phyloP scores from a whole-genome alignment of 2,329 filamentous ascomycete species.

The Hymenoscyphus repandus region DNA sequence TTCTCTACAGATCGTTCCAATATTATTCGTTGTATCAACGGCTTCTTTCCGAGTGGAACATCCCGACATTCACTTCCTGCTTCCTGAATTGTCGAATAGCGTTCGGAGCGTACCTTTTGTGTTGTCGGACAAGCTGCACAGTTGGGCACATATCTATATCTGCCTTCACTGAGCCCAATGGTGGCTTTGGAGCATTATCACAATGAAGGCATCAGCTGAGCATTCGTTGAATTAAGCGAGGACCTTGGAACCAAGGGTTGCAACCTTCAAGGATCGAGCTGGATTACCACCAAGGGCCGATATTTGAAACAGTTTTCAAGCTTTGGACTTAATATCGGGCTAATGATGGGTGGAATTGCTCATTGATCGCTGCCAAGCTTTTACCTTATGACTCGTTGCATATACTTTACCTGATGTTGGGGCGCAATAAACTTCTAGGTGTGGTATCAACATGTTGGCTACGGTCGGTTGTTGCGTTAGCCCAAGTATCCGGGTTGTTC shows the following conservation, averaged over 20 bases:
- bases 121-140: neutral
- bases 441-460: slow-evolving; percentile 1
- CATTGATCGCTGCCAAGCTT: slow-evolving; percentile 18
- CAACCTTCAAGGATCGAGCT: slow-evolving; percentile 1
- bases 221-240: slow-evolving; percentile 10
- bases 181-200: slow-evolving; percentile 10
- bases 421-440: neutral
- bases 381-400: slow-evolving; percentile 10
- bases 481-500: neutral
- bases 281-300: slow-evolving; percentile 5
- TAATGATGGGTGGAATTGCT: slow-evolving; percentile 13
- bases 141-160: slow-evolving; percentile 12
- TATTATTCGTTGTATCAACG: neutral
- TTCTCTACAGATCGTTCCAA: neutral
- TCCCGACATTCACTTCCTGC: neutral
- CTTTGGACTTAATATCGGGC: neutral
- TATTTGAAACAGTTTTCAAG: slow-evolving; percentile 9
- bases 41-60: slow-evolving; percentile 11
- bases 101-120: slow-evolving; percentile 13
- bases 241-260: slow-evolving; percentile 4
- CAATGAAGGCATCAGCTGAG: neutral
- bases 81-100: slow-evolving; percentile 18
- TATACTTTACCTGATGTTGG: slow-evolving; percentile 1
- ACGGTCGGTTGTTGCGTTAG: slow-evolving; percentile 4
- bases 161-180: slow-evolving; percentile 9